Conservation (phyloP, 2,329 filamentous ascomycete species). For the Ascochyta fabae region DNA sequence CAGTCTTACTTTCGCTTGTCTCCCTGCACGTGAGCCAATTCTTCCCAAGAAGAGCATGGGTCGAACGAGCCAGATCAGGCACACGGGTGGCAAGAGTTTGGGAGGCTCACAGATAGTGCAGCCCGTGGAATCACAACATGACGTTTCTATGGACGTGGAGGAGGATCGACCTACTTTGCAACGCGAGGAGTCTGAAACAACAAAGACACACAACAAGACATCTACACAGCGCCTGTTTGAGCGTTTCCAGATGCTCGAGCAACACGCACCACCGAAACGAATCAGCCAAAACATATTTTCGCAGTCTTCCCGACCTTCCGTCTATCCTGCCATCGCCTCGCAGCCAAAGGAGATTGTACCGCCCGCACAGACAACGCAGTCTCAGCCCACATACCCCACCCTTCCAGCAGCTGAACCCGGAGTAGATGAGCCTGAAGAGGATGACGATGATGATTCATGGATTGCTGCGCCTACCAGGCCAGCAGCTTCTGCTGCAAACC, state of each 20-base stretch:
- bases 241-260: slow-evolving; percentile 80
- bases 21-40: slow-evolving; percentile 89
- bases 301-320: slow-evolving; percentile 17
- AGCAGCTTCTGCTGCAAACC: slow-evolving; percentile 34
- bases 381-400: slow-evolving; percentile 51
- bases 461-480: slow-evolving; percentile 64
- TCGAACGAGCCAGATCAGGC: slow-evolving; percentile 76
- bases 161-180: slow-evolving; percentile 50
- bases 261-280: slow-evolving; percentile 47
- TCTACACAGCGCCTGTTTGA: slow-evolving; percentile 95
- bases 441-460: slow-evolving; percentile 59
- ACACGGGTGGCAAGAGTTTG: slow-evolving; percentile 73
- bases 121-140: slow-evolving; percentile 46
- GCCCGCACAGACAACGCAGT: slow-evolving; percentile 34
- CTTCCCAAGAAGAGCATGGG: slow-evolving; percentile 83
- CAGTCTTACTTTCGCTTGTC: slow-evolving; percentile 90
- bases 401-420: slow-evolving; percentile 42
- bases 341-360: slow-evolving; percentile 35
- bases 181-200: slow-evolving; percentile 58
- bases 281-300: slow-evolving; percentile 47
- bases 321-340: slow-evolving; percentile 14
- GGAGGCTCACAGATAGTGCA: slow-evolving; percentile 54
- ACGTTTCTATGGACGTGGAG: slow-evolving; percentile 63
- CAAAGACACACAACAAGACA: slow-evolving; percentile 76
- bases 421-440: slow-evolving; percentile 17